These are phyloP conservation scores for Gossypium gossypioides DNA, from an alignment of 441 rosid species.

Conservation along the genomic window DNA sequence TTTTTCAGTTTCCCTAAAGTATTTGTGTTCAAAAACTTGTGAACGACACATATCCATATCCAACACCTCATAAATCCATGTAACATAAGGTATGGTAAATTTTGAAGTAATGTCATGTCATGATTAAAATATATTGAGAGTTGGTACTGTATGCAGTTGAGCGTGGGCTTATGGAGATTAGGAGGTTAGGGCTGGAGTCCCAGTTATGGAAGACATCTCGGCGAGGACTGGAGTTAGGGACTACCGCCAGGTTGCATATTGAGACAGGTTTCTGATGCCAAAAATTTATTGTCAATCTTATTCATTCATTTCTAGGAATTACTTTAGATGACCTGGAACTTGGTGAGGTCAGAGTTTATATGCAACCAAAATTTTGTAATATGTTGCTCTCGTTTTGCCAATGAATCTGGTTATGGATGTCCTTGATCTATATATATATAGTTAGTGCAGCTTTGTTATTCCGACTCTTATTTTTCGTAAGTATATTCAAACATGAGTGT, in stretches of 20 bases:
- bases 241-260: slow-evolving; percentile 23
- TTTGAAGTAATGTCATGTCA: not conserved
- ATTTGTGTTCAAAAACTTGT: not conserved
- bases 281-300: not conserved
- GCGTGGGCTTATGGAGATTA: slow-evolving; percentile 69
- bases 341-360: not conserved
- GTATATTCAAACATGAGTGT: no score
- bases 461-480: no score
- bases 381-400: not conserved
- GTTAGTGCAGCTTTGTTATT: no score
- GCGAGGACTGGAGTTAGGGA: slow-evolving; percentile 37
- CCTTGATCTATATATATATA: no score
- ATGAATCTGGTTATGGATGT: not conserved
- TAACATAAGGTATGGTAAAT: not conserved
- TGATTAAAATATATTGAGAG: not conserved
- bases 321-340: not conserved
- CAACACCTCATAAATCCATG: not conserved
- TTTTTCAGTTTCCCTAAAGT: no score
- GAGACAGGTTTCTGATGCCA: slow-evolving; percentile 28
- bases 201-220: slow-evolving; percentile 69
- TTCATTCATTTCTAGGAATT: not conserved
- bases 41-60: not conserved
- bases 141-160: slow-evolving; percentile 42
- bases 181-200: slow-evolving; percentile 61
- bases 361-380: not conserved